Percentiles rank a stretch among this genome's conserved stretches.
Evolutionary conservation across 345 rosid genomes (phyloP).

Genomic region (Ceriops tagal): DNA sequence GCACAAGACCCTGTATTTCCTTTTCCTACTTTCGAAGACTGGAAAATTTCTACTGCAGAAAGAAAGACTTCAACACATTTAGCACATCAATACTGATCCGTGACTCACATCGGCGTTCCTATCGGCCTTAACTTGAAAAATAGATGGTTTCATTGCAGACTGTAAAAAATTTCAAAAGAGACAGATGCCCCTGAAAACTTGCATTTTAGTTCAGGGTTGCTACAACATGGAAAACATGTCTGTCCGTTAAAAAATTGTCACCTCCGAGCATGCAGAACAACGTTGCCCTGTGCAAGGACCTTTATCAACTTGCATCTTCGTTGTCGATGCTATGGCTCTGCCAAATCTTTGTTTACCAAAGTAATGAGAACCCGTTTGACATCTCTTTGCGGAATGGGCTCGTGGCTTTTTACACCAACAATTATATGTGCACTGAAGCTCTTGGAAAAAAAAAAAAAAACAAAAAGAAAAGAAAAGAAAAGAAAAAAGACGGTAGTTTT

Average conservation of each 20-base stretch:
- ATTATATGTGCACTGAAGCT: slow-evolving; percentile 47
- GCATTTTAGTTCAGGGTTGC: slow-evolving; percentile 29
- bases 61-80: too few relatives aligned
- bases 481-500: slow-evolving; percentile 11
- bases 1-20: too few relatives aligned
- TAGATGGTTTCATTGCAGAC: too few relatives aligned
- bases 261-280: slow-evolving; percentile 41
- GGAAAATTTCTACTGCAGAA: too few relatives aligned
- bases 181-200: slow-evolving; percentile 16
- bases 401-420: slow-evolving; percentile 49
- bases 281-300: slow-evolving; percentile 46
- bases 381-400: slow-evolving; percentile 59
- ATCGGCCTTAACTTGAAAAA: too few relatives aligned
- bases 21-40: too few relatives aligned
- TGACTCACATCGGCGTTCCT: too few relatives aligned
- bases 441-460: slow-evolving; percentile 5
- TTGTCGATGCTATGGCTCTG: slow-evolving; percentile 36
- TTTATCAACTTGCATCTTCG: slow-evolving; percentile 56
- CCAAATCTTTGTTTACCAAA: slow-evolving; percentile 39
- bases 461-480: too few relatives aligned
- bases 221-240: slow-evolving; percentile 33
- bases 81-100: too few relatives aligned
- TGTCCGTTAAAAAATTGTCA: slow-evolving; percentile 50
- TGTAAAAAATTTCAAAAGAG: too few relatives aligned
- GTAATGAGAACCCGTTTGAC: slow-evolving; percentile 31